Conservation (phyloP, 345 rosid species). For the Eucalyptus marginata region DNA sequence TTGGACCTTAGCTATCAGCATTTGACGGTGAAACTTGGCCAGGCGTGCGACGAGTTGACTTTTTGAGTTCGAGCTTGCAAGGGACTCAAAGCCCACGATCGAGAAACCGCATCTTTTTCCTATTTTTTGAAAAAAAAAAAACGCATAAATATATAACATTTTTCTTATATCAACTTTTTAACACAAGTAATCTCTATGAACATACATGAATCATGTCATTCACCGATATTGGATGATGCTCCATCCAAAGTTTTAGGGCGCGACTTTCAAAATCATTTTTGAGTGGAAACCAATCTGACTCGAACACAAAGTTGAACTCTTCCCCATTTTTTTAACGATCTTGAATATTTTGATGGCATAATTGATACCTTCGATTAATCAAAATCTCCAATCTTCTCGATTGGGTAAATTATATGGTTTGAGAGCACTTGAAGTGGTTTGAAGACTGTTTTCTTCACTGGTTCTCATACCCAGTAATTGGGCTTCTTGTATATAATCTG, state of each 20-base stretch:
- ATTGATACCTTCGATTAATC: fast-evolving
- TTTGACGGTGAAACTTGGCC: not conserved
- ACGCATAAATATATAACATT: not conserved
- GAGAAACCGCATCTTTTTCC: not conserved
- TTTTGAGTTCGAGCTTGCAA: not conserved
- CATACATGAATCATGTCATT: not conserved
- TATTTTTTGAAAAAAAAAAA: fast-evolving
- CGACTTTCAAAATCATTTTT: not conserved
- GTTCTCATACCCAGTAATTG: fast-evolving
- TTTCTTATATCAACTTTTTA: not conserved
- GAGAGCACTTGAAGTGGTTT: not conserved
- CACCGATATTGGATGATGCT: fast-evolving
- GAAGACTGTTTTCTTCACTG: not conserved
- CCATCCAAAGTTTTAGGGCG: not conserved
- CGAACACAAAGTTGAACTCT: not conserved
- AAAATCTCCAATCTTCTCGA: not conserved
- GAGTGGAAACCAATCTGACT: not conserved
- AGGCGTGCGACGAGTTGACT: not conserved
- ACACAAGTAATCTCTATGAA: not conserved
- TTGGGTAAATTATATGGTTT: fast-evolving
- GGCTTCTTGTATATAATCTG: not conserved
- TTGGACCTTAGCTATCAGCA: not conserved
- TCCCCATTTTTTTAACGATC: not conserved
- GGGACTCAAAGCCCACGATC: not conserved
- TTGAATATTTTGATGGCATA: not conserved